Conservation (phyloP, 106 monocot species). For the Dendrobium chrysotoxum region DNA sequence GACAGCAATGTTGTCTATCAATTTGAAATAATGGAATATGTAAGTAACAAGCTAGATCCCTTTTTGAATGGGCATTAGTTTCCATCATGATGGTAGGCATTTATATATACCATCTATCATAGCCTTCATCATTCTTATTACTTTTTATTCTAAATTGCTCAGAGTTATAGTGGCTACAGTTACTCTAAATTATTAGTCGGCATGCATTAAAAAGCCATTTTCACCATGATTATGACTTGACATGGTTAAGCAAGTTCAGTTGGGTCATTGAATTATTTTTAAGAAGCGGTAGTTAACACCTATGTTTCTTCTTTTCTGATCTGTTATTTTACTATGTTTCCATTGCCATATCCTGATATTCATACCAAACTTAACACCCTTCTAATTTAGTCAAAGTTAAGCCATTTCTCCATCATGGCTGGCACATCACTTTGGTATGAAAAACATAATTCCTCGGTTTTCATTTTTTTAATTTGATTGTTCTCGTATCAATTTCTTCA, state of each 20-base stretch:
- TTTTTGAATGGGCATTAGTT: neutral
- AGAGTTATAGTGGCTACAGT: neutral
- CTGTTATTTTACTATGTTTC: neutral
- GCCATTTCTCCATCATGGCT: neutral
- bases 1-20: conserved; percentile 94
- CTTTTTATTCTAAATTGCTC: neutral
- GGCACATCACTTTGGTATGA: neutral
- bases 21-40: conserved; percentile 97
- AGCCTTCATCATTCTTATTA: neutral
- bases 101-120: neutral
- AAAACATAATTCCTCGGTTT: neutral
- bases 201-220: neutral
- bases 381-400: neutral
- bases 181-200: neutral
- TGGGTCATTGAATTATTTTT: neutral
- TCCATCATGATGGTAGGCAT: neutral
- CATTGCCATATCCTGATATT: neutral
- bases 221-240: neutral
- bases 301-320: neutral
- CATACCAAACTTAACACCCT: neutral
- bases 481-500: neutral
- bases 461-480: neutral
- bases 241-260: neutral
- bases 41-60: conserved; percentile 21
- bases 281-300: neutral